Conservation (phyloP, 108 stramenopile species). For the Parmales sp. region DNA sequence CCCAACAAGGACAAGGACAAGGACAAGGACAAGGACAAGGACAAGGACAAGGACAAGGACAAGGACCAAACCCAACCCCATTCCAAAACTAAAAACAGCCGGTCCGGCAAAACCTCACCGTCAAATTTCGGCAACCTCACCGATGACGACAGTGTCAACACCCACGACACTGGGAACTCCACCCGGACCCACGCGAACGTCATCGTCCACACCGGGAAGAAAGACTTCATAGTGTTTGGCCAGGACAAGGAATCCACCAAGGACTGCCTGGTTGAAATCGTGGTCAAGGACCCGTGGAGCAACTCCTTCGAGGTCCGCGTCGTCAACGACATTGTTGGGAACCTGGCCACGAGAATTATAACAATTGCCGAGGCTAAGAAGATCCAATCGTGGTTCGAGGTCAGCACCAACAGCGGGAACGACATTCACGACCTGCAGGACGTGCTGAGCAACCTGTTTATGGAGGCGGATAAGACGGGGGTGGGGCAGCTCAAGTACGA, state of each 20-base stretch:
- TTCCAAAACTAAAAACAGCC: neutral
- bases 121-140: too few relatives aligned
- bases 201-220: neutral
- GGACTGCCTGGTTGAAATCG: neutral
- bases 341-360: neutral
- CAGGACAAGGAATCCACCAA: neutral
- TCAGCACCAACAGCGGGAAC: neutral
- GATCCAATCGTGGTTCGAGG: neutral
- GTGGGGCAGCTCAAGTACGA: conserved; percentile 22
- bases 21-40: neutral
- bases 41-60: neutral
- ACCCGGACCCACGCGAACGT: neutral
- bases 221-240: neutral
- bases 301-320: neutral
- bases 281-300: neutral
- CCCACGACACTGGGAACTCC: neutral
- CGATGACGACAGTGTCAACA: neutral
- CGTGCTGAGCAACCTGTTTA: neutral
- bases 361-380: neutral
- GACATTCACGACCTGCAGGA: neutral
- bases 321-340: neutral
- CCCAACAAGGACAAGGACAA: neutral
- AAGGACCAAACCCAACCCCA: neutral
- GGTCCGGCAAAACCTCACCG: neutral
- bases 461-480: neutral